These are phyloP conservation scores for Chrysanthemum makinoi DNA, from an alignment of 129 eudicot genomes.

Conservation along the genomic window DNA sequence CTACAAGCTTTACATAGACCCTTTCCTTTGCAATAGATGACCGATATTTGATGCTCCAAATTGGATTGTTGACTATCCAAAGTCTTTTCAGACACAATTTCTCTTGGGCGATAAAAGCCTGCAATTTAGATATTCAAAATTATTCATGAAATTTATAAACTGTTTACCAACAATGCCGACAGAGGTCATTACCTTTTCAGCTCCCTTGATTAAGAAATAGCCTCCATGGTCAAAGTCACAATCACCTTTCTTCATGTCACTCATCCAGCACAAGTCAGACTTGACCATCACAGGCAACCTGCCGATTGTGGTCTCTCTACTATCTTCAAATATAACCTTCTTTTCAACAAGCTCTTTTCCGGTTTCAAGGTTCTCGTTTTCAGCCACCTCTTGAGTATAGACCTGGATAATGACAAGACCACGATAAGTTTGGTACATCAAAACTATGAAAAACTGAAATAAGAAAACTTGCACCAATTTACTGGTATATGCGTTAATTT, in stretches of 20 bases:
- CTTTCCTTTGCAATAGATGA: slow-evolving; percentile 46
- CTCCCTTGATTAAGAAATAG: slow-evolving; percentile 85
- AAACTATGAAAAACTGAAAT: neutral
- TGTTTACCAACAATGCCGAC: neutral
- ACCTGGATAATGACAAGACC: slow-evolving; percentile 44
- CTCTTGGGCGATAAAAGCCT: slow-evolving; percentile 94
- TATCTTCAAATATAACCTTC: slow-evolving; percentile 34
- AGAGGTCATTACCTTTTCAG: slow-evolving; percentile 64
- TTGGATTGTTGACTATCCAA: slow-evolving; percentile 55
- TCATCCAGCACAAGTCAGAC: slow-evolving; percentile 94
- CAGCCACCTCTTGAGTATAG: slow-evolving; percentile 45
- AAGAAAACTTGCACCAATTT: neutral
- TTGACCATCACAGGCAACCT: slow-evolving; percentile 92
- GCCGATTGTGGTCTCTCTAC: slow-evolving; percentile 54
- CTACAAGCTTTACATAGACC: slow-evolving; percentile 57
- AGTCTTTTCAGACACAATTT: slow-evolving; percentile 69
- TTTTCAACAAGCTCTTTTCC: slow-evolving; percentile 49
- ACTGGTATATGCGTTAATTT: neutral
- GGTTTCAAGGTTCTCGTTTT: slow-evolving; percentile 54
- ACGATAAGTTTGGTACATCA: neutral
- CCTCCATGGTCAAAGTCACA: slow-evolving; percentile 95
- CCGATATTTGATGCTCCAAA: slow-evolving; percentile 61
- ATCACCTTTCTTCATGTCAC: slow-evolving; percentile 46
- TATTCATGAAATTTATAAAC: slow-evolving; percentile 1
- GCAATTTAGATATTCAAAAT: slow-evolving; percentile 11